Percentiles rank a stretch among this genome's conserved stretches.
phyloP scores from a whole-genome alignment of 148 eudicot genomes.

The Dysphania ambrosioides region DNA sequence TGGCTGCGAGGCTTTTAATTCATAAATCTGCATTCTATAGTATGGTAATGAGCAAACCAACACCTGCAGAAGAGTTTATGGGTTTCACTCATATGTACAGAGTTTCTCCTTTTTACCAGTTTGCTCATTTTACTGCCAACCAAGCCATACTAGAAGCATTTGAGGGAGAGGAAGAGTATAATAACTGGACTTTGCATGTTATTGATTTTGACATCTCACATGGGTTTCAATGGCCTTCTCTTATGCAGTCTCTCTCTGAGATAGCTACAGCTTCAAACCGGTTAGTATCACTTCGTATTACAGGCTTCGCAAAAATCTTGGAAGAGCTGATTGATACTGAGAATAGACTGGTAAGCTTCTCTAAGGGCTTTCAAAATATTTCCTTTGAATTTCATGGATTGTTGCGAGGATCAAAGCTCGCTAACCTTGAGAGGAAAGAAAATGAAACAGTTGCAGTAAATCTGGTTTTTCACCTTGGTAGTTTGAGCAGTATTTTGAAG shows the following conservation, averaged over 20 bases:
- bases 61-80: slow-evolving; percentile 52
- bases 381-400: slow-evolving; percentile 58
- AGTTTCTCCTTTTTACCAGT: slow-evolving; percentile 66
- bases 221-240: slow-evolving; percentile 93
- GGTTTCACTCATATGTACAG: slow-evolving; percentile 58
- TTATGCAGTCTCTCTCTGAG: slow-evolving; percentile 72
- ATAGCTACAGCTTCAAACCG: slow-evolving; percentile 34
- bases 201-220: slow-evolving; percentile 64
- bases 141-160: slow-evolving; percentile 78
- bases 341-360: slow-evolving; percentile 58
- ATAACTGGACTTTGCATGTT: slow-evolving; percentile 44
- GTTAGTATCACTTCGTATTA: slow-evolving; percentile 39
- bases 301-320: slow-evolving; percentile 48
- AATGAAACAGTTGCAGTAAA: slow-evolving; percentile 68
- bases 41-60: slow-evolving; percentile 54
- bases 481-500: slow-evolving; percentile 30
- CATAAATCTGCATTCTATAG: slow-evolving; percentile 48
- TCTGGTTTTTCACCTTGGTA: slow-evolving; percentile 43
- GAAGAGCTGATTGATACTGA: slow-evolving; percentile 68
- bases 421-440: slow-evolving; percentile 29
- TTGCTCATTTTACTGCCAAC: slow-evolving; percentile 88
- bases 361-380: slow-evolving; percentile 50
- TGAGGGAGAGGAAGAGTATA: slow-evolving; percentile 43
- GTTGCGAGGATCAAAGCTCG: slow-evolving; percentile 41
- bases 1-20: slow-evolving; percentile 55